These are phyloP conservation scores for Articulospora tetracladia DNA, from an alignment of 495 filamentous ascomycete genomes.

Conservation along the genomic window DNA sequence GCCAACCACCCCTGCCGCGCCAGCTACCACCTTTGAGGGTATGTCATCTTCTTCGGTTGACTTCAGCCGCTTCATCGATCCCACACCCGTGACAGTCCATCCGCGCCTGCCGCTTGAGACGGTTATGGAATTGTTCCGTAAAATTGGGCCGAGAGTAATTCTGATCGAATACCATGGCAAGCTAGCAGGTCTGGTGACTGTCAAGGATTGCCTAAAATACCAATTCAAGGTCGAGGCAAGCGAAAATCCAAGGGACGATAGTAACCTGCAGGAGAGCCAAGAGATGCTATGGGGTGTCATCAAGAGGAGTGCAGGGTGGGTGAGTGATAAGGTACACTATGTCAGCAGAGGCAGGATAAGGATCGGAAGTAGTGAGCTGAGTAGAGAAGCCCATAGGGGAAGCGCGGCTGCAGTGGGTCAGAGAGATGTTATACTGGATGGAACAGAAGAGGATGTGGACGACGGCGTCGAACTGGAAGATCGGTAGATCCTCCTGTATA, in stretches of 20 bases:
- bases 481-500: conserved; percentile 23
- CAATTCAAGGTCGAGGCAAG: conserved; percentile 95
- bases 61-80: conserved; percentile 84
- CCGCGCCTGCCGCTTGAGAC: conserved; percentile 91
- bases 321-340: conserved; percentile 45
- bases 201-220: conserved; percentile 97
- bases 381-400: conserved; percentile 17
- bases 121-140: conserved; percentile 98
- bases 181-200: conserved; percentile 81
- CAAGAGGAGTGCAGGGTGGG: conserved; percentile 50
- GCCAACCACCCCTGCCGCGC: conserved; percentile 24
- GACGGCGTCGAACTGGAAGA: conserved; percentile 62
- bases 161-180: conserved; percentile 86
- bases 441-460: conserved; percentile 53
- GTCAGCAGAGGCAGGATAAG: conserved; percentile 45
- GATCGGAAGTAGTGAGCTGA: conserved; percentile 29
- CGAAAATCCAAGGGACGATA: conserved; percentile 63
- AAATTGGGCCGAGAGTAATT: conserved; percentile 93
- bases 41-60: conserved; percentile 68
- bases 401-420: background rate
- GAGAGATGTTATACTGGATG: conserved; percentile 51
- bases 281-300: conserved; percentile 69
- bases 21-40: conserved; percentile 52
- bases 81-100: conserved; percentile 87
- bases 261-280: conserved; percentile 41